Conservation (phyloP, 2,329 filamentous ascomycete genomes). For the Phoma sp. region DNA sequence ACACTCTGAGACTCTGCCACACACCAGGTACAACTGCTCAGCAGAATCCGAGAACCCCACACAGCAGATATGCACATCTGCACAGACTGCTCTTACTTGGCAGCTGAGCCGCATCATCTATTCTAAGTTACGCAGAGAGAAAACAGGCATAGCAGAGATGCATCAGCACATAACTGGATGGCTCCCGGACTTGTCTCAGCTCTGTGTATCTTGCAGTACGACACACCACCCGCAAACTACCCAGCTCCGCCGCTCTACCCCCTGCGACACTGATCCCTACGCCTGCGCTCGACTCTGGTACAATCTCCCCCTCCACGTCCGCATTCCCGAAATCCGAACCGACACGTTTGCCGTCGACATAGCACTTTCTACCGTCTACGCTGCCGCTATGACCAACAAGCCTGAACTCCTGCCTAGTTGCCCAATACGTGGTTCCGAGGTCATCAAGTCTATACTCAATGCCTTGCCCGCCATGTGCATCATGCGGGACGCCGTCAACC, state of each 20-base stretch:
- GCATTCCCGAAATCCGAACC: slow-evolving; percentile 39
- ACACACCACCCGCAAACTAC: slow-evolving; percentile 20
- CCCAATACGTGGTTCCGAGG: slow-evolving; percentile 24
- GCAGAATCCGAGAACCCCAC: slow-evolving; percentile 20
- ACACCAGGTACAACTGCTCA: slow-evolving; percentile 30
- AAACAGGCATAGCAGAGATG: slow-evolving; percentile 22
- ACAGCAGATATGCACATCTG: slow-evolving; percentile 27
- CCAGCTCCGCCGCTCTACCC: slow-evolving; percentile 33
- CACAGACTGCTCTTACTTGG: slow-evolving; percentile 29
- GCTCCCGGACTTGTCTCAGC: slow-evolving; percentile 1
- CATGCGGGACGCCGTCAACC: slow-evolving; percentile 26
- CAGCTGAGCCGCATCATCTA: slow-evolving; percentile 35
- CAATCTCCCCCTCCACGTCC: slow-evolving; percentile 33
- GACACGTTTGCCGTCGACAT: slow-evolving; percentile 42
- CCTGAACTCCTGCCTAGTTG: slow-evolving; percentile 39
- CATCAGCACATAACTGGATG: slow-evolving; percentile 19
- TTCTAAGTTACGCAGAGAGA: slow-evolving; percentile 16
- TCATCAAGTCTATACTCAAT: slow-evolving; percentile 32
- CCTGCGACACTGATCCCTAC: slow-evolving; percentile 22
- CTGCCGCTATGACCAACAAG: slow-evolving; percentile 27
- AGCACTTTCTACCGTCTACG: slow-evolving; percentile 37
- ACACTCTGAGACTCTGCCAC: slow-evolving; percentile 19
- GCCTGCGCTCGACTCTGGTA: slow-evolving; percentile 37
- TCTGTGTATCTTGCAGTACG: slow-evolving; percentile 37
- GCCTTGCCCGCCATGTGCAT: slow-evolving; percentile 31